Percentiles rank a stretch among this genome's conserved stretches.
Conservation (phyloP, 768 basidiomycete genomes). For the Agrocybe chaxingu region DNA sequence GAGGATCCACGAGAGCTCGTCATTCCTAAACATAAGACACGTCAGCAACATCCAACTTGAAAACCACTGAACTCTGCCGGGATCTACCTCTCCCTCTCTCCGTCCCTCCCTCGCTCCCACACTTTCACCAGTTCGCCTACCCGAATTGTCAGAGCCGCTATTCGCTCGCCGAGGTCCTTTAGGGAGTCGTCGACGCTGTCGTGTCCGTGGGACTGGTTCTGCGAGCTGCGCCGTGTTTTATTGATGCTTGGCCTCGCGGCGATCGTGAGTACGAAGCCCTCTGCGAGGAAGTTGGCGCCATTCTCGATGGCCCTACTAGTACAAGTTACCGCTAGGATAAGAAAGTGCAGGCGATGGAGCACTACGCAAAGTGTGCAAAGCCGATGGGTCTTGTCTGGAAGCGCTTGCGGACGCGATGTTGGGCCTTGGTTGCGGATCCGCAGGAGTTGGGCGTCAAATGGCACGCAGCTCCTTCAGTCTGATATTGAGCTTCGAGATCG, state of each 20-base stretch:
- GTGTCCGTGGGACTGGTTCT: conserved; percentile 53
- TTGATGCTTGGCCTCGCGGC: conserved; percentile 66
- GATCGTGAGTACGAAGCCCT: conserved; percentile 75
- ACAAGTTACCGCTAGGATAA: no score
- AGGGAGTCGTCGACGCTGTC: conserved; percentile 71
- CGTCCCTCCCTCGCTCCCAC: conserved; percentile 42
- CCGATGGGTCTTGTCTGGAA: no score
- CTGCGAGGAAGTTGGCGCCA: conserved; percentile 76
- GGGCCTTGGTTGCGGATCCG: no score
- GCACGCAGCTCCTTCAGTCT: no score
- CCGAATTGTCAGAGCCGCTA: conserved; percentile 43
- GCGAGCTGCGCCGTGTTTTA: conserved; percentile 67
- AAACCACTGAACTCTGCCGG: neutral
- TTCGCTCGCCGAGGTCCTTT: conserved; percentile 46
- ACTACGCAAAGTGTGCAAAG: conserved; percentile 43
- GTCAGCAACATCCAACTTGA: conserved; percentile 1
- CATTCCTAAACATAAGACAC: conserved; percentile 39
- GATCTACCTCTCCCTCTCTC: conserved; percentile 44
- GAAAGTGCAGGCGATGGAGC: conserved; percentile 21
- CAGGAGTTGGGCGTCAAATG: no score
- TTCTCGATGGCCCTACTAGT: conserved; percentile 67
- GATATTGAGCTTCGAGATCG: no score
- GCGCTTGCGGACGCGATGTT: no score
- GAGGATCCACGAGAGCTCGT: conserved; percentile 63
- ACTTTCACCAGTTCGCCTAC: conserved; percentile 36